phyloP scores from a whole-genome alignment of 2,329 filamentous ascomycete genomes.

The Claviceps paspali region DNA sequence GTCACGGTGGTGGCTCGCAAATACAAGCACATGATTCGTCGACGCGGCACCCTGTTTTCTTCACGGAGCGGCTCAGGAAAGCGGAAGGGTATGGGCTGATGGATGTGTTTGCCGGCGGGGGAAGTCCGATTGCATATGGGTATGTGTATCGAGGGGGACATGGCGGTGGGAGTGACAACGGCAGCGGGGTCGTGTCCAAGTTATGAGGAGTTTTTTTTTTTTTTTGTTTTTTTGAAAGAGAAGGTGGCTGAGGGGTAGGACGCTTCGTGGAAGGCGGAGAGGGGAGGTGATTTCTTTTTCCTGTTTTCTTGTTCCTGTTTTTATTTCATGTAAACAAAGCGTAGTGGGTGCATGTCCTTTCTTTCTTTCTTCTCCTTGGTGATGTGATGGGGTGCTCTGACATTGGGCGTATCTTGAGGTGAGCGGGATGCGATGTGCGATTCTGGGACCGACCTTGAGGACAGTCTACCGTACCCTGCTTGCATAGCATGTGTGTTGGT shows the following conservation, averaged over 20 bases:
- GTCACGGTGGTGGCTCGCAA: conserved; percentile 4
- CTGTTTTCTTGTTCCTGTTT: no score
- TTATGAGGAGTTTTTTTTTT: background rate
- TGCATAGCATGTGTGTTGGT: no score
- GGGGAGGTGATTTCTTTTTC: no score
- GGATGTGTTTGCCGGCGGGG: conserved; percentile 7
- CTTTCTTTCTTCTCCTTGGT: background rate
- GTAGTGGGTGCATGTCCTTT: no score
- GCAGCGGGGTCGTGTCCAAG: background rate
- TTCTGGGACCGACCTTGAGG: no score
- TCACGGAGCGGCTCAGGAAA: conserved; percentile 47
- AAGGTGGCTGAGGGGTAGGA: conserved; percentile 14
- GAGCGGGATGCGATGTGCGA: background rate
- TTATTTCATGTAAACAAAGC: no score
- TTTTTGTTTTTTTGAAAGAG: no score
- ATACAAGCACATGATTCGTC: conserved; percentile 35
- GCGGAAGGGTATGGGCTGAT: conserved; percentile 33
- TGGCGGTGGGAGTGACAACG: background rate
- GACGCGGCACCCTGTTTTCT: conserved; percentile 59
- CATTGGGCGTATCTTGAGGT: background rate
- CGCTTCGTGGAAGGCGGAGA: conserved; percentile 21
- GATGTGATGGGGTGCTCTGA: background rate
- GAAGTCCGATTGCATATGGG: conserved; percentile 41
- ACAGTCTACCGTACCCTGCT: no score
- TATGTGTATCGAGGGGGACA: conserved; percentile 40